These are phyloP conservation scores for Cystobasidium onofrii DNA, from an alignment of 768 basidiomycete species.

Conservation along the genomic window DNA sequence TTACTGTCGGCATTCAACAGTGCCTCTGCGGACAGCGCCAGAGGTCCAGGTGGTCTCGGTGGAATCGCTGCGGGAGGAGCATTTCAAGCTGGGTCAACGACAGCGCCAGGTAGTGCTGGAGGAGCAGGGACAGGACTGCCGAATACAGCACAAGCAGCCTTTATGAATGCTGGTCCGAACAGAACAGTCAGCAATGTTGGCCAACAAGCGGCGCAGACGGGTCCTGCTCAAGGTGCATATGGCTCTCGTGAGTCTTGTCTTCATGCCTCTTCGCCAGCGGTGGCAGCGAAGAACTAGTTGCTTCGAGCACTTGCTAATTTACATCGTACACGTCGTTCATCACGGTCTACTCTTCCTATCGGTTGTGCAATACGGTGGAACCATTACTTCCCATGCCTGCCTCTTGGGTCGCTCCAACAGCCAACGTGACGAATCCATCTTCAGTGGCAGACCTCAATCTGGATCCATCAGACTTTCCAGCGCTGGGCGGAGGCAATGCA, in stretches of 20 bases:
- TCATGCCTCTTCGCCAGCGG: background rate
- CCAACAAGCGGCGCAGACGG: constrained; percentile 23
- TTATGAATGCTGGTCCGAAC: constrained; percentile 29
- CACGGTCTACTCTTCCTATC: background rate
- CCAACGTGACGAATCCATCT: constrained; percentile 39
- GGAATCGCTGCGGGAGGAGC: background rate
- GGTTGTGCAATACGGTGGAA: too few species aligned
- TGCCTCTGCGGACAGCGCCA: background rate
- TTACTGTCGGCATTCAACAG: constrained; percentile 30
- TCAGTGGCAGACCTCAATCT: constrained; percentile 68
- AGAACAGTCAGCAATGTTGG: constrained; percentile 31
- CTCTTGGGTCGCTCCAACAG: background rate
- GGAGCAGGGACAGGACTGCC: background rate
- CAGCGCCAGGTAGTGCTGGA: background rate
- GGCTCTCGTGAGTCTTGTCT: constrained; percentile 15
- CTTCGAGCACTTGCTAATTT: background rate
- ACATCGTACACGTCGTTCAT: too few species aligned
- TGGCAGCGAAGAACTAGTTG: background rate
- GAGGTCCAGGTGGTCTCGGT: background rate
- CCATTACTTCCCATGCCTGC: background rate
- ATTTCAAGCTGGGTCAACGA: background rate
- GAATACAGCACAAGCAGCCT: constrained; percentile 25
- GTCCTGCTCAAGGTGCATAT: constrained; percentile 11
- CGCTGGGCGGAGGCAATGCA: constrained; percentile 60
- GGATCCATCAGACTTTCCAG: constrained; percentile 82